Conservation (phyloP, 192 early-diverging fungal genomes). For the Gryganskiella cystojenkinii region DNA sequence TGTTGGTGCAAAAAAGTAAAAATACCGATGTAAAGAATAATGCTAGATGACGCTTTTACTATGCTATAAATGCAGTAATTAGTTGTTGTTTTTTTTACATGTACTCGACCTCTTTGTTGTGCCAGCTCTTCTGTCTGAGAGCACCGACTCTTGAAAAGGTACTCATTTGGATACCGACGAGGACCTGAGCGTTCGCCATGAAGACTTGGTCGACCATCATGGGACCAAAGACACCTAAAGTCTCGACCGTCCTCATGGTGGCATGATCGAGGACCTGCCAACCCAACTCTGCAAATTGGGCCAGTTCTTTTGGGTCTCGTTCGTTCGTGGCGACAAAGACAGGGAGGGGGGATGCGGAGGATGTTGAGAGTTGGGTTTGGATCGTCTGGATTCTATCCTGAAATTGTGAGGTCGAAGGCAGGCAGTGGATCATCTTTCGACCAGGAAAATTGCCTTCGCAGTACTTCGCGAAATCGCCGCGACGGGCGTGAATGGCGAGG, state of each 20-base stretch:
- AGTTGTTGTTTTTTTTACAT: constrained; percentile 23
- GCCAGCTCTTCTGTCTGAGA: constrained; percentile 30
- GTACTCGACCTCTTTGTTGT: constrained; percentile 23
- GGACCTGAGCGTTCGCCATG: constrained; percentile 22
- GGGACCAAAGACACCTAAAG: constrained; percentile 31
- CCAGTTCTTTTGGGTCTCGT: constrained; percentile 10
- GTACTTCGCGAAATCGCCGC: constrained; percentile 28
- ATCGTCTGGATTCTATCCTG: constrained; percentile 4
- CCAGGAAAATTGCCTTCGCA: constrained; percentile 18
- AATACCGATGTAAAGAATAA: no score
- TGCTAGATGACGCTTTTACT: neutral
- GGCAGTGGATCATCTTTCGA: constrained; percentile 13
- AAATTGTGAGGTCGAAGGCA: constrained; percentile 17
- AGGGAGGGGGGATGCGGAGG: constrained; percentile 2
- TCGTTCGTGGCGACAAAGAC: constrained; percentile 43
- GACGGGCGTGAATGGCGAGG: constrained; percentile 28
- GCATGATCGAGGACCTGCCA: constrained; percentile 30
- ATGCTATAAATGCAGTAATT: neutral
- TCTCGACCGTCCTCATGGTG: constrained; percentile 15
- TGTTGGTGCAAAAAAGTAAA: neutral
- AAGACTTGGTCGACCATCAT: constrained; percentile 44
- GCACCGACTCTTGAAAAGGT: constrained; percentile 36
- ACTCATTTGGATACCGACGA: constrained; percentile 34
- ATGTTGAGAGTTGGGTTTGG: neutral
- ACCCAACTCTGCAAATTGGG: constrained; percentile 18